These are phyloP conservation scores for Stephanodiscus triporus DNA, from an alignment of 108 stramenopile genomes.

Conservation along the genomic window DNA sequence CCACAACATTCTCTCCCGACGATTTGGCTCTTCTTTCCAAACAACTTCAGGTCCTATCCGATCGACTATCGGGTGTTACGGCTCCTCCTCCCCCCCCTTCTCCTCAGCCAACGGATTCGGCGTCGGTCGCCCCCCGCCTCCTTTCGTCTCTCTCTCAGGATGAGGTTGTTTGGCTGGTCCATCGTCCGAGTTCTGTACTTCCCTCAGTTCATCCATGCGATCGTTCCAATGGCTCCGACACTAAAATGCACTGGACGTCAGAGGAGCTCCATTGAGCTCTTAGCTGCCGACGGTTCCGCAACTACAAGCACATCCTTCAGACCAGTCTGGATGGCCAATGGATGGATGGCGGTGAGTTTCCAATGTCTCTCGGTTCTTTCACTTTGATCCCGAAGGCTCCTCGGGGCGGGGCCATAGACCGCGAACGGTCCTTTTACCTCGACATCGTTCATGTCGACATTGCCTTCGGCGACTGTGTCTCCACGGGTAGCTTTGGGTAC, in stretches of 20 bases:
- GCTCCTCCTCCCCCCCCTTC: no score
- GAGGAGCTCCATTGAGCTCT: slow-evolving; percentile 9
- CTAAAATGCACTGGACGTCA: not conserved
- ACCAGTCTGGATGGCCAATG: slow-evolving; percentile 6
- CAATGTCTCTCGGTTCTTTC: slow-evolving; percentile 8
- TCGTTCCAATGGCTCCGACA: not conserved
- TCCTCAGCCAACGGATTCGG: no score
- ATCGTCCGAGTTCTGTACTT: not conserved
- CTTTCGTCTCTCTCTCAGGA: not conserved
- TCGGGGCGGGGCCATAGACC: not conserved
- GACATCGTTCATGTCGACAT: slow-evolving; percentile 35
- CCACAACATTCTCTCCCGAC: no score
- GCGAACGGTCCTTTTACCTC: not conserved
- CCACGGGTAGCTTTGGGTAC: slow-evolving; percentile 18
- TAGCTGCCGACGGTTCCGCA: slow-evolving; percentile 10
- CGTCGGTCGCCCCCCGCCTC: no score
- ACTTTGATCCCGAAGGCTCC: slow-evolving; percentile 7
- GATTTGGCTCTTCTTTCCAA: no score
- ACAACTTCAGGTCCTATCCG: no score
- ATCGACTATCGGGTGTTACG: no score
- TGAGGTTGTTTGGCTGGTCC: no score
- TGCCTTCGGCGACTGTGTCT: slow-evolving; percentile 23
- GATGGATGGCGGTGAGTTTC: slow-evolving; percentile 3
- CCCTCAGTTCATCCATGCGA: not conserved
- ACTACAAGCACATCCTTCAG: slow-evolving; percentile 6